Conservation (phyloP, 2,329 filamentous ascomycete species). For the Escovopsis sp. region DNA sequence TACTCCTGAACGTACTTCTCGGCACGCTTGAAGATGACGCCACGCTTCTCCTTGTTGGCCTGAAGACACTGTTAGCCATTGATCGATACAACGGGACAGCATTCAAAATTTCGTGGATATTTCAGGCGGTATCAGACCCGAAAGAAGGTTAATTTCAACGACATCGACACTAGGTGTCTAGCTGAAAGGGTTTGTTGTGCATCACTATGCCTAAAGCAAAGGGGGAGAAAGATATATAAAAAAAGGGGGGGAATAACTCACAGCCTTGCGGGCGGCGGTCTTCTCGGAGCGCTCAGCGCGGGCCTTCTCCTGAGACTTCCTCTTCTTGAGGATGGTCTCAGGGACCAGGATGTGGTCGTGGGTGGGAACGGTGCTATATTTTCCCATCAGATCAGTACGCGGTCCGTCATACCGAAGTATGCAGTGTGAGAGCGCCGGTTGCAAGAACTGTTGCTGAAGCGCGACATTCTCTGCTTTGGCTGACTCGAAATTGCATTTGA, state of each 20-base stretch:
- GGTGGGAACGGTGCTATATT: slow-evolving; percentile 70
- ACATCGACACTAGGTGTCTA: slow-evolving; percentile 82
- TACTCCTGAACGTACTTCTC: slow-evolving; percentile 99
- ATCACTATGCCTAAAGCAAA: slow-evolving; percentile 48
- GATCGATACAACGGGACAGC: slow-evolving; percentile 5
- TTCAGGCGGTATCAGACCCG: slow-evolving; percentile 66
- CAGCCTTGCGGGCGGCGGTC: slow-evolving; percentile 78
- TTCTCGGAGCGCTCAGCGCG: slow-evolving; percentile 75
- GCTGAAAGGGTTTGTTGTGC: slow-evolving; percentile 76
- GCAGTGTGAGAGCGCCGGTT: slow-evolving; percentile 62
- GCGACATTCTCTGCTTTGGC: slow-evolving; percentile 84
- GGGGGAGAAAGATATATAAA: slow-evolving; percentile 5
- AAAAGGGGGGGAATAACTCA: slow-evolving; percentile 39
- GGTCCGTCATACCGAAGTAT: slow-evolving; percentile 50
- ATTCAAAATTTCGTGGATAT: slow-evolving; percentile 9
- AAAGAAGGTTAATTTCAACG: slow-evolving; percentile 99
- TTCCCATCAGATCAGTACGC: slow-evolving; percentile 60
- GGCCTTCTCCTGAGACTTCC: slow-evolving; percentile 99
- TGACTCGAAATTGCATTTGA: slow-evolving; percentile 72
- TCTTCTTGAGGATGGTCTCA: slow-evolving; percentile 99
- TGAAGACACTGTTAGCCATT: slow-evolving; percentile 32
- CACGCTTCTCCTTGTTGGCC: slow-evolving; percentile 98
- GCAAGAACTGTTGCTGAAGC: slow-evolving; percentile 83
- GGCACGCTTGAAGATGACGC: slow-evolving; percentile 98
- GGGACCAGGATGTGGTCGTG: slow-evolving; percentile 93